Percentiles rank a stretch among this genome's conserved stretches.
phyloP scores from a whole-genome alignment of 331 rosid genomes.

The Rhamnella rubrinervis region DNA sequence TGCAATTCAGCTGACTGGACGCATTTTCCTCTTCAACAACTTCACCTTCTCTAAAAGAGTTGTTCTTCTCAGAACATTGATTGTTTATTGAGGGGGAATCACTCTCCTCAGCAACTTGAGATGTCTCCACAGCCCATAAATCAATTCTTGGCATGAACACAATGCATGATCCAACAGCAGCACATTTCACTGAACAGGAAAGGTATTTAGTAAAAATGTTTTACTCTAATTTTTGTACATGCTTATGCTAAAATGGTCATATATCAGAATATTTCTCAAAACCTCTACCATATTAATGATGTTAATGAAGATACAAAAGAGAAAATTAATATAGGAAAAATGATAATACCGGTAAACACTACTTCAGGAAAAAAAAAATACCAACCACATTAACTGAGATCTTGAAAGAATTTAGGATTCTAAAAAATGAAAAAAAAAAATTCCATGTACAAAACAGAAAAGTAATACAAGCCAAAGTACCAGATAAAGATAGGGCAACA shows the following conservation, averaged over 20 bases:
- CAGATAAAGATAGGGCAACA: slow-evolving; percentile 27
- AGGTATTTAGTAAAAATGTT: slow-evolving; percentile 15
- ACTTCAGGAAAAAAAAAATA: too few species aligned
- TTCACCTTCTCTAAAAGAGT: slow-evolving; percentile 26
- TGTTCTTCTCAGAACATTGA: slow-evolving; percentile 31
- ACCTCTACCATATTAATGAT: too few species aligned
- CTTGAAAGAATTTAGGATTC: too few species aligned
- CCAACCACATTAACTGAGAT: too few species aligned
- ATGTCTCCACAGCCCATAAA: slow-evolving; percentile 75
- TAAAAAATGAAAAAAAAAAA: too few species aligned
- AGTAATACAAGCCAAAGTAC: slow-evolving; percentile 21
- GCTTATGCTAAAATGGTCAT: background rate
- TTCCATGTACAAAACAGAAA: background rate
- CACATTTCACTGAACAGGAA: slow-evolving; percentile 72
- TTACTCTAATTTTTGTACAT: background rate
- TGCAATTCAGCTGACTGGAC: slow-evolving; percentile 32
- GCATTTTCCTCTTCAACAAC: slow-evolving; percentile 38
- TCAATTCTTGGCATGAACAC: slow-evolving; percentile 94
- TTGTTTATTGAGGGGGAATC: slow-evolving; percentile 39
- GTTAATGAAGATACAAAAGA: too few species aligned
- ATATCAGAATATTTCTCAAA: background rate
- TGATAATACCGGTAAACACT: too few species aligned
- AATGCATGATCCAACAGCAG: slow-evolving; percentile 54
- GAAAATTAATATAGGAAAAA: too few species aligned
- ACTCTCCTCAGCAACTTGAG: slow-evolving; percentile 41